Evolutionary conservation across 495 filamentous ascomycete species (phyloP), one percentile per base, ranked within the genome.

Genomic region (Penicillium bovifimosum): DNA sequence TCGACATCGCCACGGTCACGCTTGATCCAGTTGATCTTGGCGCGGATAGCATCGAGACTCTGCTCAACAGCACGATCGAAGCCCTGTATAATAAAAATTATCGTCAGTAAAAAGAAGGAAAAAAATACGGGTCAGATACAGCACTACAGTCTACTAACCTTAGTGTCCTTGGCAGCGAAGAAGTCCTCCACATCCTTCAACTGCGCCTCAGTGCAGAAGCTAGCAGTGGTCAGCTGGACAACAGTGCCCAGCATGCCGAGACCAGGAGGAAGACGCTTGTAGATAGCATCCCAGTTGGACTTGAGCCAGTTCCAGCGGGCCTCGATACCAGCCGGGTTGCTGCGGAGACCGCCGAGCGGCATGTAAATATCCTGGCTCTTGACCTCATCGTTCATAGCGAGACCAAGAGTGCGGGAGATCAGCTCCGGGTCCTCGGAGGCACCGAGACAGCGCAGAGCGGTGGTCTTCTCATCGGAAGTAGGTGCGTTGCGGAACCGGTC

Each of bases 301-400:
- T 84, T 87, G 73, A 95, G 76, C 87, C 88, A 97, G 39, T 54
- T 61, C 81, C 86, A 97, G 51, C 96, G 75, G 9, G 85, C 87
- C 49, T 88, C 77, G 41, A 92, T 86, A 61, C 93, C 93, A 40
- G 83, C 80, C 5, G 79, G 70, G 64, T 96, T 88, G 59, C 77
- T 82, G 50, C 93, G 82, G 44, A 98, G 79, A 24, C 86, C 88
- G 34, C 80, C 78, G 24, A 95, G 72, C 3, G 84, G 93, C 63
- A 96, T 84, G 75, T 96, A 97, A 57, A 98, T 85, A 63, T 98
- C 93, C 72, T 98, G 93, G 58, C 85, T 90, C 76, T 95, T 95
- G 68, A 98, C 90, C 54, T 96, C 87, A 35, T 84, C 80, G 68
- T 84, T 82, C 52, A 88, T 77, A 38, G 91, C 82, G 31, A 96